A percentile compares a stretch with the other conserved stretches of the same genome.
These are phyloP conservation scores for Eleusine coracana DNA, from an alignment of 176 grass and related monocot species.

Conservation along the genomic window DNA sequence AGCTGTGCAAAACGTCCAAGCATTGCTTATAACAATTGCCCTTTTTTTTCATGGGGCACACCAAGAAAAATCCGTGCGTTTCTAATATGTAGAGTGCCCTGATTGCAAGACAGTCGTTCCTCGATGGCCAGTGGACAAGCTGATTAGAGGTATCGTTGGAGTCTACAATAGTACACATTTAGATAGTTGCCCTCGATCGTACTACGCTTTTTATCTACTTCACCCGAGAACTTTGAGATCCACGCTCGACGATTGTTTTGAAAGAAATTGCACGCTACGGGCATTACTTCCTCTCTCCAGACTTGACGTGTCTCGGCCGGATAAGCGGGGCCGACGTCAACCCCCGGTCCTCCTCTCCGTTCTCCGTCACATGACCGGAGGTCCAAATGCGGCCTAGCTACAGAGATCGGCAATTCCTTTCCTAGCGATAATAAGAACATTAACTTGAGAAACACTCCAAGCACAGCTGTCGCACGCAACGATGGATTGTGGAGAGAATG, in stretches of 20 bases:
- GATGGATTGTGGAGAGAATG: neutral
- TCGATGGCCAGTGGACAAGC: too few relatives aligned
- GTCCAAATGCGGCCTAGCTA: neutral
- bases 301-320: constrained; percentile 14
- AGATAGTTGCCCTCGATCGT: neutral
- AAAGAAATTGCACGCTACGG: constrained; percentile 27
- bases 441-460: constrained; percentile 39
- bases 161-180: neutral
- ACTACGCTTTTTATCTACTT: neutral
- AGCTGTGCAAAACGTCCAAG: too few relatives aligned
- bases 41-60: too few relatives aligned
- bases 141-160: neutral
- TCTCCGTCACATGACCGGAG: neutral
- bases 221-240: constrained; percentile 43
- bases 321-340: constrained; percentile 38
- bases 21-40: too few relatives aligned
- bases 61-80: too few relatives aligned
- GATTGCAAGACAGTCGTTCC: too few relatives aligned
- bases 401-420: neutral
- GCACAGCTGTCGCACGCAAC: constrained; percentile 23
- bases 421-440: neutral
- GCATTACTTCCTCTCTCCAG: neutral
- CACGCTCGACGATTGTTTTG: constrained; percentile 2
- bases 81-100: too few relatives aligned
- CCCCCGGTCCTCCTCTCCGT: constrained; percentile 6